phyloP scores from a whole-genome alignment of 2,329 filamentous ascomycete species.

The Gaeumannomyces tritici region DNA sequence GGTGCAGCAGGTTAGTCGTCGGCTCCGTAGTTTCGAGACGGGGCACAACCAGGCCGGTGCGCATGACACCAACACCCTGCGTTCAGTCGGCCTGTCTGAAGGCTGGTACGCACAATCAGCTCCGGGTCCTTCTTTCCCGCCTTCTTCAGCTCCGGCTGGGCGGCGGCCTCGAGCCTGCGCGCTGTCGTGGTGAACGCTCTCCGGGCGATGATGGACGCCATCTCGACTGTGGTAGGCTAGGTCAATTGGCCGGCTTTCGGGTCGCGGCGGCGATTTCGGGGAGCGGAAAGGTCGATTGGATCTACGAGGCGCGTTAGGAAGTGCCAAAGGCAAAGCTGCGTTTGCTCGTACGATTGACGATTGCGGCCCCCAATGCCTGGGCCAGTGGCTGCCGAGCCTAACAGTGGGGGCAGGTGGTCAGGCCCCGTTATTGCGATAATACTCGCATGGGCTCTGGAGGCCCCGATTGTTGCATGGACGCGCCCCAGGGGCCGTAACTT shows the following conservation, averaged over 20 bases:
- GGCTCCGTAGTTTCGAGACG: neutral
- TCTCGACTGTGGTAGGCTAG: slow-evolving; percentile 14
- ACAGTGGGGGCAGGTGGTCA: neutral
- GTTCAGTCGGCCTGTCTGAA: neutral
- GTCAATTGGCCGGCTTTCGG: neutral
- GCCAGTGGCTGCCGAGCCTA: too few species aligned
- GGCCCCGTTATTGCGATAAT: neutral
- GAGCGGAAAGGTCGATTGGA: neutral
- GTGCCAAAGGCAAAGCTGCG: neutral
- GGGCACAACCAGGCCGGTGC: neutral
- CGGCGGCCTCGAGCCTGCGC: slow-evolving; percentile 36
- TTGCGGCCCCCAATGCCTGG: neutral
- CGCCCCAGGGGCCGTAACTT: neutral
- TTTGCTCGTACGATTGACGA: neutral
- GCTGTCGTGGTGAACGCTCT: slow-evolving; percentile 44
- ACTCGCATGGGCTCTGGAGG: neutral
- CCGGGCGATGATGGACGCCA: slow-evolving; percentile 48
- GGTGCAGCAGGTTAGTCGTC: neutral
- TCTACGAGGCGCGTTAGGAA: neutral
- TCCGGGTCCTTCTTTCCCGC: slow-evolving; percentile 48
- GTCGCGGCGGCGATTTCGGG: neutral
- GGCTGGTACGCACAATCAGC: slow-evolving; percentile 30
- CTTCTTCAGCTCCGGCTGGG: slow-evolving; percentile 40
- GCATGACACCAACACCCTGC: neutral
- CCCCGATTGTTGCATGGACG: neutral